Evolutionary conservation across 371 early-diverging fungal species (phyloP), one percentile per base, ranked within the genome.

Genomic region (Lichtheimia hyalospora): DNA sequence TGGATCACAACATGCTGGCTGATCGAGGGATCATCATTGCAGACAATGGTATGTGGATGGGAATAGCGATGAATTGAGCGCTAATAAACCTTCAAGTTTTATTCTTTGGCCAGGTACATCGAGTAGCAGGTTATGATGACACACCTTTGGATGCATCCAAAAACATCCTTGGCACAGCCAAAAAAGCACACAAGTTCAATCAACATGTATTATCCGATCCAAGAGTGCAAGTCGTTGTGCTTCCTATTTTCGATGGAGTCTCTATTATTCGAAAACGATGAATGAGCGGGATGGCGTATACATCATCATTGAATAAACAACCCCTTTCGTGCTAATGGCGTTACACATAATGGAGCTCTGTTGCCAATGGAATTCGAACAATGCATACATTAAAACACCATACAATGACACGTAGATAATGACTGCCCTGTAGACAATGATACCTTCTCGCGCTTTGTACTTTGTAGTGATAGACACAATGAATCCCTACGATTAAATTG

Each of bases 191-290:
- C 46, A 63, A 60, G 1, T 92, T 91, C 59, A 91, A 92, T 64
- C 69, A 80, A 58, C 73, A 88, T 60, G 80, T 92, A 8, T 53
- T 56, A n/a, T 58, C 73, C 3, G 92, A 92, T 46, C 73, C 77
- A 15, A 75, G 90, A 43, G 75, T 82, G 0, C 87, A 87, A 40
- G 75, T 77, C 0, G 70, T 86, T 8, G 54, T 90, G 28, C 61
- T 91, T 46, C 92, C 91, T 1, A 41, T 83, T 10, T 87, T 85
- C 67, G 90, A 90, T 50, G 92, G 92, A 1, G 52, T 90, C 16
- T 79, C 81, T 3, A 59, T 92, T 16, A 84, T 90, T 12, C 75
- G 77, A 43, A 82, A 67, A 16, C 21, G 21, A 2, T 46, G 46
- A 46, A 46, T 15, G 27, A 40, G 48, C 71, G 0, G 25, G 25